phyloP scores from a whole-genome alignment of 1,284 basidiomycete species.

The Rhodotorula sp. region DNA sequence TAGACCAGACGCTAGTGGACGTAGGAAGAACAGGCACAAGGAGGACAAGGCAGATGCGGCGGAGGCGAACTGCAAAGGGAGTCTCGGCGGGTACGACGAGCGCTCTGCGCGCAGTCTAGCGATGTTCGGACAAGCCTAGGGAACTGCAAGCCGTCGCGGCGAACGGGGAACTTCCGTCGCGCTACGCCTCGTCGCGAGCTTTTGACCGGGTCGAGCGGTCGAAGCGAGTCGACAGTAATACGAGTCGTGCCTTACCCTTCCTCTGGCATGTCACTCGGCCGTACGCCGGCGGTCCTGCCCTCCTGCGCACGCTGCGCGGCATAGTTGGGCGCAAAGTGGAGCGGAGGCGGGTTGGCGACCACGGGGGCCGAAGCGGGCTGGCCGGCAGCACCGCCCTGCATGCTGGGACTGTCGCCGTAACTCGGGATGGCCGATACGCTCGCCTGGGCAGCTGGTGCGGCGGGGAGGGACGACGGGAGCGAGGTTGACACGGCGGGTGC shows the following conservation, averaged over 20 bases:
- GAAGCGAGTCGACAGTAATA: background rate
- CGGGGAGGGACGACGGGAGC: background rate
- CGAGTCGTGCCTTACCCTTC: constrained; percentile 79
- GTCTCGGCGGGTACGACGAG: background rate
- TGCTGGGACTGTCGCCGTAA: constrained; percentile 19
- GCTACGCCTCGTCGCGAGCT: too few relatives aligned
- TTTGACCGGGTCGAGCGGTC: too few relatives aligned
- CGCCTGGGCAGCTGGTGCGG: constrained; percentile 15
- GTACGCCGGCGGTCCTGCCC: constrained; percentile 64
- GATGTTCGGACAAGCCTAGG: too few relatives aligned
- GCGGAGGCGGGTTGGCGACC: constrained; percentile 27
- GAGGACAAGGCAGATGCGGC: background rate
- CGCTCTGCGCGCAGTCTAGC: too few relatives aligned
- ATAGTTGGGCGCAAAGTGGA: constrained; percentile 40
- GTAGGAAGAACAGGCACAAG: background rate
- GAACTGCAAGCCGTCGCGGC: too few relatives aligned
- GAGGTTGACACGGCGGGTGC: background rate
- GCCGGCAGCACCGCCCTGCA: background rate
- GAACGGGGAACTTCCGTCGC: too few relatives aligned
- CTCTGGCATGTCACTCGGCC: constrained; percentile 95
- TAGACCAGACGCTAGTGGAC: background rate
- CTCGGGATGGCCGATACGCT: constrained; percentile 47
- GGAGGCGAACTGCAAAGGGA: background rate
- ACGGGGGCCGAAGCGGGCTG: constrained; percentile 22
- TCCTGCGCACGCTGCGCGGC: constrained; percentile 54